phyloP scores from a whole-genome alignment of 164 flowering plant genomes.

The Santalum album region DNA sequence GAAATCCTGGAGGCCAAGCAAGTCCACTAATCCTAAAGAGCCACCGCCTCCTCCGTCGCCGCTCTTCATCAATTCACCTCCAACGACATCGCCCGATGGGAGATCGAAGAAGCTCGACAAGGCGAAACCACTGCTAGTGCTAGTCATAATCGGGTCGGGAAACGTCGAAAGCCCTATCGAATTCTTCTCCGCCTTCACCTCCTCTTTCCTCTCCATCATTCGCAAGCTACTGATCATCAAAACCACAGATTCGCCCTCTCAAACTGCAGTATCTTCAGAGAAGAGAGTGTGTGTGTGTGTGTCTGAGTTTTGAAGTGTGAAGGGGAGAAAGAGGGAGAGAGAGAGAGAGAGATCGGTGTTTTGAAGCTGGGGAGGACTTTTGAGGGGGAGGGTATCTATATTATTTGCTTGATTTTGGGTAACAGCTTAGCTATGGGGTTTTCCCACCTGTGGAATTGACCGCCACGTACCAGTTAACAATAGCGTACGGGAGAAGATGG shows the following conservation, averaged over 20 bases:
- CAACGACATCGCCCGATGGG: too few species aligned
- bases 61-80: not conserved
- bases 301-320: not conserved
- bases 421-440: too few species aligned
- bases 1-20: slow-evolving; percentile 28
- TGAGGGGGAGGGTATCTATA: too few species aligned
- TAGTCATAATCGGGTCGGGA: slow-evolving; percentile 6
- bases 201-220: slow-evolving; percentile 13
- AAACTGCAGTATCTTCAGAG: too few species aligned
- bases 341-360: not conserved
- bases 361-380: not conserved
- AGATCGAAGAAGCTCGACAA: slow-evolving; percentile 10
- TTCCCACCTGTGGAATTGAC: too few species aligned
- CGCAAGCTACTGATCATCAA: slow-evolving; percentile 7
- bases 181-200: slow-evolving; percentile 15
- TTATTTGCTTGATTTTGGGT: too few species aligned
- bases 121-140: not conserved
- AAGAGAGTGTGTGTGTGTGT: too few species aligned
- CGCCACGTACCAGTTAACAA: too few species aligned
- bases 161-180: slow-evolving; percentile 15
- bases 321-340: not conserved
- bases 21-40: slow-evolving; percentile 45
- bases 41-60: not conserved
- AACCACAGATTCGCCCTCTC: too few species aligned
- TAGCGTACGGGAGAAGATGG: not conserved